These are phyloP conservation scores for Cercospora sesami DNA, from an alignment of 2,329 filamentous ascomycete species.

Conservation along the genomic window DNA sequence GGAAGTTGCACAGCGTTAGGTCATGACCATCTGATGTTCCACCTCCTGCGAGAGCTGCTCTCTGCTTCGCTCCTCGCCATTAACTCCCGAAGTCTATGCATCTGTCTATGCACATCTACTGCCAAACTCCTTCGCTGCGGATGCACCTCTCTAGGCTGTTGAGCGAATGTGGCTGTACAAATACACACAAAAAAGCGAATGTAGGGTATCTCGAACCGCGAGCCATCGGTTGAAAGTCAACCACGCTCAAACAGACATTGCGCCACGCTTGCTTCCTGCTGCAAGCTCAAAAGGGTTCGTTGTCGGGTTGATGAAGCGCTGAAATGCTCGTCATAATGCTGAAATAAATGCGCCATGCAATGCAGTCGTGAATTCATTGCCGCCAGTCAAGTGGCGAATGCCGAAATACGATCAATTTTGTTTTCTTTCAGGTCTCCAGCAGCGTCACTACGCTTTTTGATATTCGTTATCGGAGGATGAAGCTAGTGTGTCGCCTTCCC, in stretches of 20 bases:
- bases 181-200: slow-evolving; percentile 30
- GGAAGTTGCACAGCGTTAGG: slow-evolving; percentile 24
- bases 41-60: slow-evolving; percentile 6
- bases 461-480: slow-evolving; percentile 32
- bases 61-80: slow-evolving; percentile 1
- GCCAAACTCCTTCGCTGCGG: slow-evolving; percentile 15
- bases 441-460: slow-evolving; percentile 29
- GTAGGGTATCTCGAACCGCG: slow-evolving; percentile 27
- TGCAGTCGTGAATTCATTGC: slow-evolving; percentile 30
- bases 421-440: not conserved
- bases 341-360: slow-evolving; percentile 24
- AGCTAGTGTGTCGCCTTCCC: slow-evolving; percentile 59
- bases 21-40: slow-evolving; percentile 20
- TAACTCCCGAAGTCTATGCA: slow-evolving; percentile 20
- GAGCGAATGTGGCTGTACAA: slow-evolving; percentile 30
- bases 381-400: slow-evolving; percentile 18
- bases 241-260: slow-evolving; percentile 15
- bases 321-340: slow-evolving; percentile 27
- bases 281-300: slow-evolving; percentile 17
- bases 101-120: slow-evolving; percentile 20
- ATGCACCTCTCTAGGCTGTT: slow-evolving; percentile 14
- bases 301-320: slow-evolving; percentile 22
- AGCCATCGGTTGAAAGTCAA: slow-evolving; percentile 13
- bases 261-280: slow-evolving; percentile 13
- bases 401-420: slow-evolving; percentile 12